These are phyloP conservation scores for Boletellus sp. DNA, from an alignment of 1,284 basidiomycete species.

Conservation along the genomic window DNA sequence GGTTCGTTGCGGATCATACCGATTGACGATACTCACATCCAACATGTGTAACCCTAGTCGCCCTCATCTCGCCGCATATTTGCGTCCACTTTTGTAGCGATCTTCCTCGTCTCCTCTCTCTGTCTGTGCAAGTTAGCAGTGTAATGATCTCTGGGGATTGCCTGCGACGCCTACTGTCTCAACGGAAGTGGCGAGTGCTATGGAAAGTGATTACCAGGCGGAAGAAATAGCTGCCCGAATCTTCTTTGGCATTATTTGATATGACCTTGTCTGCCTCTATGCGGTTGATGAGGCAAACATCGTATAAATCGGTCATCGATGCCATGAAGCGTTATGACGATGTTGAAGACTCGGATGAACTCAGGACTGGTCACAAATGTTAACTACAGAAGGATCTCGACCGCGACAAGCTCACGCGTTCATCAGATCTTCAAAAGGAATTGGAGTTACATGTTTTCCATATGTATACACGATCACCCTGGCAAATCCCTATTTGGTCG, in stretches of 20 bases:
- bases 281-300: slow-evolving; percentile 53
- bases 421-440: slow-evolving; percentile 60
- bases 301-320: slow-evolving; percentile 49
- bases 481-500: slow-evolving; percentile 33
- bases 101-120: slow-evolving; percentile 50
- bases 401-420: slow-evolving; percentile 40
- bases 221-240: slow-evolving; percentile 61
- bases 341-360: slow-evolving; percentile 27
- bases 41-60: slow-evolving; percentile 15
- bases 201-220: slow-evolving; percentile 36
- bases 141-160: slow-evolving; percentile 49
- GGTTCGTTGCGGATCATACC: slow-evolving; percentile 42
- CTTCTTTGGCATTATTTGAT: slow-evolving; percentile 60
- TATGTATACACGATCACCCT: slow-evolving; percentile 80
- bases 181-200: too few species aligned
- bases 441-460: slow-evolving; percentile 59
- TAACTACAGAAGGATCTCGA: slow-evolving; percentile 20
- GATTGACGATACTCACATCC: slow-evolving; percentile 11
- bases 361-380: slow-evolving; percentile 34
- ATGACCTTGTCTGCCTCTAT: slow-evolving; percentile 45
- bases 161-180: background rate
- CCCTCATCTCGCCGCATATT: slow-evolving; percentile 49
- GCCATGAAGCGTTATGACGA: slow-evolving; percentile 36
- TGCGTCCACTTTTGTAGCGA: slow-evolving; percentile 39
- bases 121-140: slow-evolving; percentile 61